Base-by-base conservation (phyloP, 2,329 filamentous ascomycete genomes). In the Dactylellina sp. region DNA sequence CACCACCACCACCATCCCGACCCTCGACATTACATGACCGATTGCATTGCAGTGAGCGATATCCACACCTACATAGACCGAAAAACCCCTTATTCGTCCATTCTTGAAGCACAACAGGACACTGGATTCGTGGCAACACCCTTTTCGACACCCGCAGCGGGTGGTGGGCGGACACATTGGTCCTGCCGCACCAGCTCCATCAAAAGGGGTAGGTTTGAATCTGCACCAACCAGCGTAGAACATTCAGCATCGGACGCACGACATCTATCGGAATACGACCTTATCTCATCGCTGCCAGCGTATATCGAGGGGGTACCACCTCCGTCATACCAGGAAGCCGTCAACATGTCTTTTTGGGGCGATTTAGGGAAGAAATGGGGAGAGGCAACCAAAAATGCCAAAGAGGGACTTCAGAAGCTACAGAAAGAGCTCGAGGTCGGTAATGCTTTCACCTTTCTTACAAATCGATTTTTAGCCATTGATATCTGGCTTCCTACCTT, bases 121-220 rank as follows among this genome's bases (percentile, higher is more conserved):
- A 60, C 16, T 52, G 68, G 53, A 72, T 72, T 72, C 68, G 68
- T 72, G 68, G 68, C 68, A 72, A 32, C 60, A 57, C 60, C 68
- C 68, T 56, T 65, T 72, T 72, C 68, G 68, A 60, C 60, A 59
- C 68, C 60, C 18, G 47, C 68, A 46, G 59, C 68, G 68, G 68
- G 66, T 57, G 57, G 68, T 72, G 68, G 68, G 68, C 68, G 60
- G 68, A 65, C 68, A 55, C 37, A 52, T 32, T 55, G 44, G 68
- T 72, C 68, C 60, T 72, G 68, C 68, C 60, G 59, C 60, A 72
- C 68, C 60, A 65, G 68, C 68, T 57, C 68, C 68, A 65, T 60
- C 68, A 53, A 72, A 72, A 72, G 68, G 68, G 68, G 68, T 63
- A 72, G 60, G 68, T 64, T 72, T 72, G 68, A 72, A 53, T 53